These are phyloP conservation scores for Camillea tinctor DNA, from an alignment of 2,329 filamentous ascomycete genomes.

Conservation along the genomic window DNA sequence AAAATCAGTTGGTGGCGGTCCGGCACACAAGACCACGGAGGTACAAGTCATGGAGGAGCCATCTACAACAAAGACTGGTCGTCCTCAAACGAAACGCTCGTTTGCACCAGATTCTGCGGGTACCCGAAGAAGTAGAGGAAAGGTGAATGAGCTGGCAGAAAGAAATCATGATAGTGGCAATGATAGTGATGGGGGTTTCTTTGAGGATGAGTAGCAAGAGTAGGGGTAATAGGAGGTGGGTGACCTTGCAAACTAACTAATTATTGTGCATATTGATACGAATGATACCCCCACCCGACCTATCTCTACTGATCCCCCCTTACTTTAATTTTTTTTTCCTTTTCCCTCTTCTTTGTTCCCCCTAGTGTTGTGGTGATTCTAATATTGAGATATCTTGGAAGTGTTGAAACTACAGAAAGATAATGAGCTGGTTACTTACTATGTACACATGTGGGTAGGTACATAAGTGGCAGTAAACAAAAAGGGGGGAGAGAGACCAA, in stretches of 20 bases:
- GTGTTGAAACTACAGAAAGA: too few species aligned
- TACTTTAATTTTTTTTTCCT: background rate
- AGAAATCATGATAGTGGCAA: slow-evolving; percentile 37
- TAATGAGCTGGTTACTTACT: too few species aligned
- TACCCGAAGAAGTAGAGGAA: slow-evolving; percentile 27
- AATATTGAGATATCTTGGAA: too few species aligned
- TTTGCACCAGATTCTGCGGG: slow-evolving; percentile 9
- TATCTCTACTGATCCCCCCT: background rate
- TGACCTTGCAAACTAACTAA: background rate
- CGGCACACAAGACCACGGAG: slow-evolving; percentile 9
- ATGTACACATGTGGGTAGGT: too few species aligned
- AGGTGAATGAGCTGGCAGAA: slow-evolving; percentile 36
- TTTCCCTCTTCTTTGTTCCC: too few species aligned
- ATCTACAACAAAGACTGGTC: slow-evolving; percentile 7
- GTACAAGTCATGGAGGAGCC: slow-evolving; percentile 11
- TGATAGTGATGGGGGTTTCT: slow-evolving; percentile 58
- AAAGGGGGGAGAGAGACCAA: too few species aligned
- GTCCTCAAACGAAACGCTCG: slow-evolving; percentile 14
- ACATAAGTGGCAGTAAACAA: too few species aligned
- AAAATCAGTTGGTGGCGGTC: slow-evolving; percentile 14
- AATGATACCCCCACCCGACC: slow-evolving; percentile 22
- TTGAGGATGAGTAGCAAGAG: slow-evolving; percentile 42
- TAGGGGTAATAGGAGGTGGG: too few species aligned
- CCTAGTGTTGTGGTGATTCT: too few species aligned
- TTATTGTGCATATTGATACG: slow-evolving; percentile 6